These are phyloP conservation scores for Neolentinus lepideus DNA, from an alignment of 1,284 basidiomycete species.

Conservation along the genomic window DNA sequence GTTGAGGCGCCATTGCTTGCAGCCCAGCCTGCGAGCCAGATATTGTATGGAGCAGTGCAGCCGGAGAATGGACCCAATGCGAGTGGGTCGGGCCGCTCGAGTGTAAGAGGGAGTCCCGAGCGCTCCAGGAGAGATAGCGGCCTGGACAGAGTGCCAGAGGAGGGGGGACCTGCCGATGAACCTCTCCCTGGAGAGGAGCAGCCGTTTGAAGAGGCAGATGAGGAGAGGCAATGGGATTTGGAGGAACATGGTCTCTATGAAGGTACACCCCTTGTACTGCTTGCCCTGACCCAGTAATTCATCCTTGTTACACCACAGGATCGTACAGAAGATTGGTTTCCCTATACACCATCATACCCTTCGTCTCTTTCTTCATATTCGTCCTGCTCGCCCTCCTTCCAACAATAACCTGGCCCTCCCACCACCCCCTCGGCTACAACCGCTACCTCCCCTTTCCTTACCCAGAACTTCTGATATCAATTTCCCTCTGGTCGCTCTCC, in stretches of 20 bases:
- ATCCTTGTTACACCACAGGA: slow-evolving; percentile 29
- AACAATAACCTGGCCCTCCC: slow-evolving; percentile 33
- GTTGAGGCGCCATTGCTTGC: not conserved
- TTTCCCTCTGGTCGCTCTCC: slow-evolving; percentile 52
- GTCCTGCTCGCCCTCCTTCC: slow-evolving; percentile 42
- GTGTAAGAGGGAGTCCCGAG: slow-evolving; percentile 28
- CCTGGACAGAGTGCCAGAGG: slow-evolving; percentile 40
- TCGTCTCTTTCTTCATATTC: slow-evolving; percentile 41
- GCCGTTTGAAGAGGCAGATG: slow-evolving; percentile 14
- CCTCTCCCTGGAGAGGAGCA: not conserved
- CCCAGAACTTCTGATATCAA: slow-evolving; percentile 49
- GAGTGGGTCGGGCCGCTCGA: slow-evolving; percentile 8
- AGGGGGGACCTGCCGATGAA: slow-evolving; percentile 24
- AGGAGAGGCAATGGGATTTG: slow-evolving; percentile 43
- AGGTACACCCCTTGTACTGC: slow-evolving; percentile 31
- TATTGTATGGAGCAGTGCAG: too few relatives aligned
- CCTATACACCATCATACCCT: slow-evolving; percentile 50
- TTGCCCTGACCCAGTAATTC: not conserved
- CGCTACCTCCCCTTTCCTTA: slow-evolving; percentile 49
- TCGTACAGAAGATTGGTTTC: slow-evolving; percentile 47
- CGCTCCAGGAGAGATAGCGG: slow-evolving; percentile 25
- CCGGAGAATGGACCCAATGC: too few relatives aligned
- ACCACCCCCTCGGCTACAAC: slow-evolving; percentile 30
- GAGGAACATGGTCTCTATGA: slow-evolving; percentile 52
- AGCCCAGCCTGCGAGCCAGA: too few relatives aligned